Base-by-base conservation (phyloP, 352 stramenopile genomes). In the Phytopythium montanum region DNA sequence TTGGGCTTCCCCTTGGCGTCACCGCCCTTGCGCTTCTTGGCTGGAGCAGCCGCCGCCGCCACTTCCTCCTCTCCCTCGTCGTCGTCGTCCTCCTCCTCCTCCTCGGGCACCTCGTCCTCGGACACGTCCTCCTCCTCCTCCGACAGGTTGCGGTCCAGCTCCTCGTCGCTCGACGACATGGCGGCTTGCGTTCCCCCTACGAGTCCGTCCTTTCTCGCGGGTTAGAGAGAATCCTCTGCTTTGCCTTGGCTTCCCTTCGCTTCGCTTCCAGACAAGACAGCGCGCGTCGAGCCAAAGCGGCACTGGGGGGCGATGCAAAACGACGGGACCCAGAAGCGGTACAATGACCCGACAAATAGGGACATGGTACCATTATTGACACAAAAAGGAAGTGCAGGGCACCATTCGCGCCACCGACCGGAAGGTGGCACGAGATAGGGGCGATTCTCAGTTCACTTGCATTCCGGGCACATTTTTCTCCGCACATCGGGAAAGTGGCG, bases 161-260 rank as follows among this genome's bases (percentile, higher is more conserved):
- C 84, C 62, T 95, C 87, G 66, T 95, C 87, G 54, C 84, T 92
- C 59, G 87, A 95, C 73, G 85, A 95, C 86, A 95, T 95, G 44
- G 48, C n/a, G n/a, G n/a, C 19, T 13, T 41, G 44, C 12, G 45
- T 38, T 16, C 58, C 49, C 39, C 39, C 39, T 25, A 10, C n/a
- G n/a, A n/a, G 16, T 46, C 50, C 46, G 26, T 52, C 45, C 45
- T 28, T 54, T 42, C 28, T 18, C 29, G 49, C 49, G 2, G n/a
- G 46, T n/a, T n/a, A n/a, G n/a, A n/a, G 41, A 19, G 41, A 48
- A 48, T 48, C 41, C 33, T 3, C 19, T 38, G 36, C 19, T n/a
- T n/a, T n/a, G n/a, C n/a, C n/a, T n/a, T n/a, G n/a, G 41, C n/a
- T 42, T 56, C 49, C 19, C 19, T 18, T 44, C 36, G 25, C 45